A percentile compares a stretch with the other conserved stretches of the same genome.
Evolutionary conservation across 2,329 filamentous ascomycete species (phyloP).

Genomic region (Fusarium coffeatum): DNA sequence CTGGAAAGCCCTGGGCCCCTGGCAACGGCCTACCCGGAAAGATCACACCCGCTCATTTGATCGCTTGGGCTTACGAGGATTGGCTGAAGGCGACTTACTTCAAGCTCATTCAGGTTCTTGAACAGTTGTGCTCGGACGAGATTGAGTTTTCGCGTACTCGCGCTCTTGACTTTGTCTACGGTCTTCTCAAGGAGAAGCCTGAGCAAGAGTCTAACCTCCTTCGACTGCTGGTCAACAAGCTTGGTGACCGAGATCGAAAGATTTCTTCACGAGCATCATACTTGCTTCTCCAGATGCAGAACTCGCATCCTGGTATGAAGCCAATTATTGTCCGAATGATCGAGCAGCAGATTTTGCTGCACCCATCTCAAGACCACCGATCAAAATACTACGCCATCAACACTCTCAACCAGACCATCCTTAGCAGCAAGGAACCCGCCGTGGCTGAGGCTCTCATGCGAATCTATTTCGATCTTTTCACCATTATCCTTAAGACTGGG

Average conservation of each 20-base stretch:
- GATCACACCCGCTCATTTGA: slow-evolving; percentile 80
- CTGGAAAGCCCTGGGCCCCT: slow-evolving; percentile 70
- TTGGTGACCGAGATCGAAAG: slow-evolving; percentile 94
- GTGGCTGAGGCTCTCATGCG: slow-evolving; percentile 84
- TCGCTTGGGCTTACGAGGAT: slow-evolving; percentile 92
- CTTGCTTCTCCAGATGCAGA: slow-evolving; percentile 89
- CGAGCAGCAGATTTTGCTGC: slow-evolving; percentile 88
- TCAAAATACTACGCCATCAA: slow-evolving; percentile 97
- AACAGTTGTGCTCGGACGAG: slow-evolving; percentile 94
- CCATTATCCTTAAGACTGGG: slow-evolving; percentile 77
- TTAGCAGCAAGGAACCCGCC: slow-evolving; percentile 84
- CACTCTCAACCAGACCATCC: slow-evolving; percentile 94
- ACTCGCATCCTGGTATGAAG: slow-evolving; percentile 94
- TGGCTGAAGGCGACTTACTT: slow-evolving; percentile 97
- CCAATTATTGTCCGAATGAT: slow-evolving; percentile 84
- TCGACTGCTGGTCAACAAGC: slow-evolving; percentile 92
- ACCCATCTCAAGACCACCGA: slow-evolving; percentile 86
- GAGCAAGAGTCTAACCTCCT: slow-evolving; percentile 97
- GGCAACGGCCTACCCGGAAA: slow-evolving; percentile 78
- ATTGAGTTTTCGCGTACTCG: slow-evolving; percentile 91
- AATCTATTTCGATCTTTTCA: slow-evolving; percentile 93
- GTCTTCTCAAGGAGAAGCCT: slow-evolving; percentile 92
- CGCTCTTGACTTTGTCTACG: slow-evolving; percentile 90
- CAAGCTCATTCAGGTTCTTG: slow-evolving; percentile 89
- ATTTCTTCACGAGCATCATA: slow-evolving; percentile 95